Base-by-base conservation (phyloP, 768 basidiomycete species). In the Boletus patriciae region DNA sequence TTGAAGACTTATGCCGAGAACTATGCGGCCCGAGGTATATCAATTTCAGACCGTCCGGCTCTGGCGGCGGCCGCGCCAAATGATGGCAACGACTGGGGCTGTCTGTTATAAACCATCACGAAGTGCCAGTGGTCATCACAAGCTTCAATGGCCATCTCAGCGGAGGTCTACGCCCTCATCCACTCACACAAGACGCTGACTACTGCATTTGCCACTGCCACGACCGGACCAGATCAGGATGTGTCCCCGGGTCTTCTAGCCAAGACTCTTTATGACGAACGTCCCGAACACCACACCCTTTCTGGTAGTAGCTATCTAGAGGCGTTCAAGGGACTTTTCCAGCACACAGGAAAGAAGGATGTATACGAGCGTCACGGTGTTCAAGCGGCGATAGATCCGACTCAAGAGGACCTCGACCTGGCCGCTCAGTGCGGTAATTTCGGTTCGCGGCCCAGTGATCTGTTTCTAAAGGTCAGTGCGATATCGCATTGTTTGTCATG, bases 381-480 rank as follows among this genome's bases (percentile, higher is more conserved):
- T 43, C 62, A 55, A 50, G 53, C 54, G 46, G 53, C 54, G 46
- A 57, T 60, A 51, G 52, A 74, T 31, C 73, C 65, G 45, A 74
- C 72, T 18, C 57, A 66, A 43, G 76, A 74, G 55, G 80, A 82
- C 59, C 66, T 84, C 33, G 76, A 83, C 55, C 60, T 67, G 40
- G 80, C 79, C 4, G 78, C 70, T 25, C 66, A 75, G 57, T 79
- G 85, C 46, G 84, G 81, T 11, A 68, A 77, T 47, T 86, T 86
- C 57, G 78, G 81, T 7, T 66, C 70, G 43, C 73, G 79, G 36
- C 84, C 84, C 11, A 80, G 78, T 49, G 80, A 85, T 48, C 66
- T 87, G 29, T 88, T 87, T 64, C 72, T 88, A 47, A 81, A 81
- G 74, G 85, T 82, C 52, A 41, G 77, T 50, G 10, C 18, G 48